Percentiles rank a stretch among this genome's conserved stretches.
phyloP scores from a whole-genome alignment of 1,139 yeast genomes.

The Entelexis sorbosivorans region DNA sequence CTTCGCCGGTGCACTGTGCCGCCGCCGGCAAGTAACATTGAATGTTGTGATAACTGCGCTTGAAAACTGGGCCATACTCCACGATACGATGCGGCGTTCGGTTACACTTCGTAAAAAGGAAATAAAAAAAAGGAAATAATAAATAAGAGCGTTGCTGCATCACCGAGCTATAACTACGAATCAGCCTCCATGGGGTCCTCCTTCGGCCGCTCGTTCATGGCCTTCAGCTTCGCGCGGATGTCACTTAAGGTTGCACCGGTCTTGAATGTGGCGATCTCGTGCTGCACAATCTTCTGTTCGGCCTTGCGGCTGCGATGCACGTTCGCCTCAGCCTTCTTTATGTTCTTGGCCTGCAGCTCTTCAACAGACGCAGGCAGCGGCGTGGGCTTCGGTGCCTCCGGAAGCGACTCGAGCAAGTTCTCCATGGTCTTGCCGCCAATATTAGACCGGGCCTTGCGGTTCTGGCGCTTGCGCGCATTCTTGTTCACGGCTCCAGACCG shows the following conservation, averaged over 20 bases:
- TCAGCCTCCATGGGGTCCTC: background rate
- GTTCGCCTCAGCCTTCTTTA: conserved; percentile 21
- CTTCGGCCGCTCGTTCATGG: background rate
- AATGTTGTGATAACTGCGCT: too few relatives aligned
- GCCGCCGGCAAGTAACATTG: too few relatives aligned
- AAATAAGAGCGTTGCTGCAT: background rate
- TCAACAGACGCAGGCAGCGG: conserved; percentile 17
- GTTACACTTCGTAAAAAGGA: too few relatives aligned
- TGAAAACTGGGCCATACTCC: too few relatives aligned
- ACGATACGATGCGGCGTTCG: too few relatives aligned
- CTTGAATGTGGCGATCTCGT: conserved; percentile 16
- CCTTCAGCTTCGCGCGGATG: conserved; percentile 6
- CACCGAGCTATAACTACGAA: too few relatives aligned
- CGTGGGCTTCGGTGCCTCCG: conserved; percentile 21
- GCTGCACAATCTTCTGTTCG: conserved; percentile 27
- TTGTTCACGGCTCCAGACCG: conserved; percentile 25
- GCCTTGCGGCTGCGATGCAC: conserved; percentile 27
- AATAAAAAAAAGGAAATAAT: too few relatives aligned
- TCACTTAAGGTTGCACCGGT: conserved; percentile 9
- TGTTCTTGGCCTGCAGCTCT: conserved; percentile 10
- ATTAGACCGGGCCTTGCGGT: conserved; percentile 25
- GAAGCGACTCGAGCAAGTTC: conserved; percentile 28
- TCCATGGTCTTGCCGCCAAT: conserved; percentile 27
- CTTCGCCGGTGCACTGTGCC: too few relatives aligned
- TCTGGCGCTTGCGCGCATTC: conserved; percentile 23